Evolutionary conservation across 2,329 filamentous ascomycete species (phyloP), one percentile per base, ranked within the genome.

Genomic region (Fusarium decemcellulare): DNA sequence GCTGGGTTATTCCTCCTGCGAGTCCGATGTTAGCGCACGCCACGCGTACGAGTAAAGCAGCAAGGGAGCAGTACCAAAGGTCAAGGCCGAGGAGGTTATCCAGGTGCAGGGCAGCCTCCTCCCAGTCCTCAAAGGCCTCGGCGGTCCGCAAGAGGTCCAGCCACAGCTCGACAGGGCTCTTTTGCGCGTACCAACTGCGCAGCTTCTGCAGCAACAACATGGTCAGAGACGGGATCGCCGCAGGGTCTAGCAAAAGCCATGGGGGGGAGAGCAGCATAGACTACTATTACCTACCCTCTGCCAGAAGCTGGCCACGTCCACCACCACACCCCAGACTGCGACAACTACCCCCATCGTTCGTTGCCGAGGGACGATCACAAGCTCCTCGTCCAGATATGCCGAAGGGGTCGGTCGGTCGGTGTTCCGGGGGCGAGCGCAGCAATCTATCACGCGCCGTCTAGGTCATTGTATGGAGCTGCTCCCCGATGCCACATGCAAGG

Each of bases 51-150:
- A 46, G 29, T 34, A 15, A 12, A 23, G n/a, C 10, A 16, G 8
- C 32, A 68, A 80, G 62, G 37, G 4, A 37, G 16, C 23, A 61
- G 39, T 82, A 93, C 93, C 93, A 97, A 65, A 94, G 80, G 80
- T 97, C 93, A 71, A 94, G 89, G 43, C 91, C 91, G n/a, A 94
- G 85, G 16, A 93, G 84, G 74, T 92, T 91, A 79, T 97, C 95
- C n/a, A 97, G 86, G 74, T 93, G 88, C 68, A 92, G 87, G 2
- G 94, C 93, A n/a, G 92, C 90, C 70, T 91, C 90, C 77, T 95
- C 91, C 94, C 94, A 98, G 77, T 96, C 92, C 75, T 96, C 93
- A 76, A 92, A 97, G 29, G 87, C 86, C 68, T 89, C 85, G 16
- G 93, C 92, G 62, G 89, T 86, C 56, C 85, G 86, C 50, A 97